These are phyloP conservation scores for Jacaranda mimosifolia DNA, from an alignment of 257 asterid genomes.

Conservation along the genomic window DNA sequence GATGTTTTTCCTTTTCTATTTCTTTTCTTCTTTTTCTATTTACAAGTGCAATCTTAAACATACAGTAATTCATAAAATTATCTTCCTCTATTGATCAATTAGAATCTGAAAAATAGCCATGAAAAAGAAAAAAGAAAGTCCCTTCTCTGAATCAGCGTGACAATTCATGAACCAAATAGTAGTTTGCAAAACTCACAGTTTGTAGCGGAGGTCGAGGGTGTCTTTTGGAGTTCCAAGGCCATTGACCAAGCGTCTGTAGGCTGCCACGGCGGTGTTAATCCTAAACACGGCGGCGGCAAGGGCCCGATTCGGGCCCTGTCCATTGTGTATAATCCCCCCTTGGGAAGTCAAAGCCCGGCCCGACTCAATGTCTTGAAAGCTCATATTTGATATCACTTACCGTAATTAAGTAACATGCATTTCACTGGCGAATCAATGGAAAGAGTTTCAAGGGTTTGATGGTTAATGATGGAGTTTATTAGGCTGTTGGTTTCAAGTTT, in stretches of 20 bases:
- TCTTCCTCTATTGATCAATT: not conserved
- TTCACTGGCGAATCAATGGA: not conserved
- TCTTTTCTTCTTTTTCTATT: not conserved
- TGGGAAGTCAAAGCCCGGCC: constrained; percentile 40
- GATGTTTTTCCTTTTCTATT: not conserved
- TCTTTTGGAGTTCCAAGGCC: constrained; percentile 57
- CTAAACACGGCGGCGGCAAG: constrained; percentile 55
- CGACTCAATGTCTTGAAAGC: constrained; percentile 62
- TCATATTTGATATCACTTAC: constrained; percentile 36
- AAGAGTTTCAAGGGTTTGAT: not conserved
- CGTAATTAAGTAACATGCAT: not conserved
- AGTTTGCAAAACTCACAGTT: constrained; percentile 44
- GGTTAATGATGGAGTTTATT: not conserved
- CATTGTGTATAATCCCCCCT: constrained; percentile 28
- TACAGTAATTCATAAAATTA: constrained; percentile 1
- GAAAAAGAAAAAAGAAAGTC: not conserved
- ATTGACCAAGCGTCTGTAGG: constrained; percentile 53
- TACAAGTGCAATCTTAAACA: constrained; percentile 15
- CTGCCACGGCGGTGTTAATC: constrained; percentile 56
- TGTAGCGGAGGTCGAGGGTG: constrained; percentile 54
- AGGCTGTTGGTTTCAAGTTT: not conserved
- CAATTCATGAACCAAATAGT: not conserved
- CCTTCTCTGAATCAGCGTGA: not conserved
- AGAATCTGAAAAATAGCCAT: not conserved
- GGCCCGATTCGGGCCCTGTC: constrained; percentile 50